These are phyloP conservation scores for Kewa caespitosa DNA, from an alignment of 179 eudicot species.

Conservation along the genomic window DNA sequence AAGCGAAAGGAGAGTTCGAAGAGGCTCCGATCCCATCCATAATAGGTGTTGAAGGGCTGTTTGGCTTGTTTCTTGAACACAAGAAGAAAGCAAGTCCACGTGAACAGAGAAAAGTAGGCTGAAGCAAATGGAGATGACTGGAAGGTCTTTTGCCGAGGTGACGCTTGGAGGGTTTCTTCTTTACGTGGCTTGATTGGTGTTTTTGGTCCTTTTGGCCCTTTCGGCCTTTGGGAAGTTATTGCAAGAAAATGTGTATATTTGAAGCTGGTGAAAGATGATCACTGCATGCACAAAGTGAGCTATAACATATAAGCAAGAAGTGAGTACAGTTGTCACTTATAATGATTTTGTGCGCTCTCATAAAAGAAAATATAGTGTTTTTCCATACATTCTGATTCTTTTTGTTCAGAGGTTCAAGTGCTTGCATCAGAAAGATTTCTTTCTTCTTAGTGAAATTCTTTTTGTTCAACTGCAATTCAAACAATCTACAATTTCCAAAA, in stretches of 20 bases:
- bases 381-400: slow-evolving; percentile 29
- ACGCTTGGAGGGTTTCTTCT: slow-evolving; percentile 20
- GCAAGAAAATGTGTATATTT: slow-evolving; percentile 37
- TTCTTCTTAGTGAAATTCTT: slow-evolving; percentile 22
- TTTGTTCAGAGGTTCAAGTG: slow-evolving; percentile 29
- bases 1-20: slow-evolving; percentile 59
- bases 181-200: slow-evolving; percentile 27
- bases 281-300: slow-evolving; percentile 30
- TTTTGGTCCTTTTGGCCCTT: slow-evolving; percentile 27
- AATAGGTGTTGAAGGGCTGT: slow-evolving; percentile 43
- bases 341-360: slow-evolving; percentile 26
- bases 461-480: slow-evolving; percentile 4
- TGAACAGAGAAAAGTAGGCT: slow-evolving; percentile 14
- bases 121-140: slow-evolving; percentile 18
- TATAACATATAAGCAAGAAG: slow-evolving; percentile 22
- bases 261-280: slow-evolving; percentile 25
- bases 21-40: slow-evolving; percentile 84
- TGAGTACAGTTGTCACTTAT: slow-evolving; percentile 29
- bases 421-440: slow-evolving; percentile 28
- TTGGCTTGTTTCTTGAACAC: slow-evolving; percentile 28
- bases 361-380: slow-evolving; percentile 27
- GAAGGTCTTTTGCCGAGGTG: slow-evolving; percentile 19
- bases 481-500: slow-evolving; percentile 1
- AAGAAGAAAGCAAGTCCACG: slow-evolving; percentile 19
- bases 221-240: slow-evolving; percentile 25